A percentile compares a stretch with the other conserved stretches of the same genome.
phyloP scores from a whole-genome alignment of 2,329 filamentous ascomycete species.

The Beauveria sp. region DNA sequence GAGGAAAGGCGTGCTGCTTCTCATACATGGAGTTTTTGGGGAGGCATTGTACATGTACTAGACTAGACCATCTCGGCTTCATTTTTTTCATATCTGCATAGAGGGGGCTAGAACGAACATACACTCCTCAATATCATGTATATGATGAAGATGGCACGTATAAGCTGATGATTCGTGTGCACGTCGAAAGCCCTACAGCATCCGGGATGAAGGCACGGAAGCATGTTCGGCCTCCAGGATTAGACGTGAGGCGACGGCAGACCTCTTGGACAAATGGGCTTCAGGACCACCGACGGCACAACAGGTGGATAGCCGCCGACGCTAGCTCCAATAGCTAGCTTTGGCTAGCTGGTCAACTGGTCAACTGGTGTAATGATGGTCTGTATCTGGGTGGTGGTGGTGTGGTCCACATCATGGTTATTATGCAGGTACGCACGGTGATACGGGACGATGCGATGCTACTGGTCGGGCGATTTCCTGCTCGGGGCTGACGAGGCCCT shows the following conservation, averaged over 20 bases:
- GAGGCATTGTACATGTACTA: constrained; percentile 1
- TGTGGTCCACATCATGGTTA: not conserved
- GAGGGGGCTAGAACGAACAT: not conserved
- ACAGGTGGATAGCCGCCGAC: not conserved
- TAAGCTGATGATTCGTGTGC: not conserved
- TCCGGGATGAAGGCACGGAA: not conserved
- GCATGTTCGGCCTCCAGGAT: not conserved
- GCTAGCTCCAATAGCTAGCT: not conserved
- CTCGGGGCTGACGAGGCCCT: no score
- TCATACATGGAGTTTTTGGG: not conserved
- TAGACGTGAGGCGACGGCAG: no score
- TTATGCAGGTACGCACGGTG: not conserved
- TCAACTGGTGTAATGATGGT: not conserved
- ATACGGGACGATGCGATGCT: not conserved
- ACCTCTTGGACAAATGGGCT: not conserved
- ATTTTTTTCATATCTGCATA: not conserved
- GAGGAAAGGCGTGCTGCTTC: not conserved
- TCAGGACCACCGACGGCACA: not conserved
- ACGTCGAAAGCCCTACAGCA: not conserved
- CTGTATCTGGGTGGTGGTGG: not conserved
- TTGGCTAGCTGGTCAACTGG: no score
- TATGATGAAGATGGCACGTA: not conserved
- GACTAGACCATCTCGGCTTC: constrained; percentile 7
- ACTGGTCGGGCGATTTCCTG: not conserved
- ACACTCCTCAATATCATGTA: not conserved